phyloP scores from a whole-genome alignment of 345 rosid species.

The Eucalyptus rudis region DNA sequence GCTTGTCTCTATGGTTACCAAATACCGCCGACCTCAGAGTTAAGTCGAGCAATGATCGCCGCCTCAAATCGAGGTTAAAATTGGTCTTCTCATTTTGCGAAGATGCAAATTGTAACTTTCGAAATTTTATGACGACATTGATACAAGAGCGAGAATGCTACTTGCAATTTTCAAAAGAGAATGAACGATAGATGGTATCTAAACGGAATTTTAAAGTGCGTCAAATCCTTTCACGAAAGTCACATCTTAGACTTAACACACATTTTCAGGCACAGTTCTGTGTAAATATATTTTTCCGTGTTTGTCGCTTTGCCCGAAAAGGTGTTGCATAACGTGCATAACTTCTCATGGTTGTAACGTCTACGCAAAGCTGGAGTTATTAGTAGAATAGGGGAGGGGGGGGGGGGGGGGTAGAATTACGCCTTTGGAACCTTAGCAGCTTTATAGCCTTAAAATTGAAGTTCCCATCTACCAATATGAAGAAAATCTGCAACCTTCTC shows the following conservation, averaged over 20 bases:
- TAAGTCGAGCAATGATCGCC: background rate
- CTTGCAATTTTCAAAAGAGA: background rate
- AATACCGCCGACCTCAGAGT: background rate
- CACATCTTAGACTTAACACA: background rate
- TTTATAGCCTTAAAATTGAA: background rate
- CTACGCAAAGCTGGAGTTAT: background rate
- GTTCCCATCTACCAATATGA: background rate
- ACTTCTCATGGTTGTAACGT: background rate
- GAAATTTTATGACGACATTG: background rate
- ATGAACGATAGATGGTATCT: background rate
- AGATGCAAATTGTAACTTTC: background rate
- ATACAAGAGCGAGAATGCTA: background rate
- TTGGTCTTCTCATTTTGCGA: background rate
- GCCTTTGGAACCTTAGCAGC: background rate
- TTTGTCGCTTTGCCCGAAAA: background rate
- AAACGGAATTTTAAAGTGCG: background rate
- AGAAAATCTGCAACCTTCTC: background rate
- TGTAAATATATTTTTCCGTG: background rate
- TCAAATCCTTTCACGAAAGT: background rate
- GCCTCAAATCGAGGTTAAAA: background rate
- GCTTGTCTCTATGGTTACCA: background rate
- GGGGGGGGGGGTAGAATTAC: background rate
- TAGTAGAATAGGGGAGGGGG: too few species aligned
- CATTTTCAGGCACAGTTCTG: background rate
- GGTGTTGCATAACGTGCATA: background rate